A percentile compares a stretch with the other conserved stretches of the same genome.
phyloP scores from a whole-genome alignment of 1,139 yeast species.

The Saccharomycopsis crataegensis region DNA sequence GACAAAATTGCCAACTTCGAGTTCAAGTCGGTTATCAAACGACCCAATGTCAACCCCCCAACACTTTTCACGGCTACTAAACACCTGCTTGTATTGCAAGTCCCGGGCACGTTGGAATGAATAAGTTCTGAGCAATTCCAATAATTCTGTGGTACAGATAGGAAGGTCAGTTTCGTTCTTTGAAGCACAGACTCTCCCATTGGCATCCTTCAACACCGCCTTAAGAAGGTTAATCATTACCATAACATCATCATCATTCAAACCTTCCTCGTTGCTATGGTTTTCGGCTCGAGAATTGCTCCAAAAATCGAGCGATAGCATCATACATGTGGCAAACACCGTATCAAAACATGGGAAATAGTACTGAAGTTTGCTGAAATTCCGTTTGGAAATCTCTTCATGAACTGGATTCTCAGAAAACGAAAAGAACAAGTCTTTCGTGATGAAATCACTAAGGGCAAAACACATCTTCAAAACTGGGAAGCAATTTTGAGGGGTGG shows the following conservation, averaged over 20 bases:
- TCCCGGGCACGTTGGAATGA: slow-evolving; percentile 48
- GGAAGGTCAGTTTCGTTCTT: slow-evolving; percentile 29
- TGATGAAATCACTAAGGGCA: slow-evolving; percentile 2
- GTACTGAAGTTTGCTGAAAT: neutral
- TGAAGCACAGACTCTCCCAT: neutral
- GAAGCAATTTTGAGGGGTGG: slow-evolving; percentile 5
- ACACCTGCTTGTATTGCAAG: slow-evolving; percentile 37
- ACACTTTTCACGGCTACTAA: slow-evolving; percentile 3
- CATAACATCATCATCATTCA: slow-evolving; percentile 2
- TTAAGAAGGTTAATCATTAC: slow-evolving; percentile 6
- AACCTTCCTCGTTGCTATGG: neutral
- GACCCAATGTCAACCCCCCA: slow-evolving; percentile 27
- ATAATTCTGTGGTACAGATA: slow-evolving; percentile 25
- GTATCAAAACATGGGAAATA: slow-evolving; percentile 5
- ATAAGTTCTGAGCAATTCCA: slow-evolving; percentile 37
- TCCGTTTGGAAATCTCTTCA: neutral
- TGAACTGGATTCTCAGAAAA: neutral
- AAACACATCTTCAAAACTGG: slow-evolving; percentile 13
- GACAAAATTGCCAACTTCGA: slow-evolving; percentile 69
- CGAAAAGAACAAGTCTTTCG: slow-evolving; percentile 3
- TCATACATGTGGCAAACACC: slow-evolving; percentile 6
- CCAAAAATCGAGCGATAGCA: slow-evolving; percentile 13
- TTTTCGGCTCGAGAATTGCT: slow-evolving; percentile 3
- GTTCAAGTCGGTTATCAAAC: slow-evolving; percentile 45
- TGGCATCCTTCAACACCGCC: slow-evolving; percentile 3